Evolutionary conservation across 2,329 filamentous ascomycete species (phyloP).

Genomic region (Cladosporium austrohemisphaericum): DNA sequence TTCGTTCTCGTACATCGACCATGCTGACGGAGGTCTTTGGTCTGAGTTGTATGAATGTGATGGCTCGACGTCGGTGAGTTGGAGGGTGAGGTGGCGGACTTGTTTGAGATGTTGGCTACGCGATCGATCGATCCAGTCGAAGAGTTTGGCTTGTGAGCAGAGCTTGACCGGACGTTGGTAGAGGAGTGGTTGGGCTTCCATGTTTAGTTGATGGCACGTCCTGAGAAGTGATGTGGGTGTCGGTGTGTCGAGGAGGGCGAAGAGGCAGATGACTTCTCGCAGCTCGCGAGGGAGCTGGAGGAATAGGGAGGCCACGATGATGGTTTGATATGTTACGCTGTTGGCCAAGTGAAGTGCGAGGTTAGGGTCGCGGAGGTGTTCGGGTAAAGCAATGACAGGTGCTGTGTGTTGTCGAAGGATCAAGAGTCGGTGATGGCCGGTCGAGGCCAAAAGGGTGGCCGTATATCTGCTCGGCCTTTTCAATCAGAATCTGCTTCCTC

Average conservation of each 20-base stretch:
- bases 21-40: constrained; percentile 18
- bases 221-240: constrained; percentile 16
- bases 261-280: constrained; percentile 14
- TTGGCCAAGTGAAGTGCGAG: neutral
- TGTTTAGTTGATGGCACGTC: constrained; percentile 22
- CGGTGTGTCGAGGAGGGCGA: neutral
- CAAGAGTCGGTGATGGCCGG: constrained; percentile 12
- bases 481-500: neutral
- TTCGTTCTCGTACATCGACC: constrained; percentile 27
- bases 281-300: constrained; percentile 17
- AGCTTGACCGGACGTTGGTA: constrained; percentile 24
- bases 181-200: constrained; percentile 23
- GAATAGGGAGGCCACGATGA: constrained; percentile 13
- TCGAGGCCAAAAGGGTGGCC: neutral
- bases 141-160: constrained; percentile 26
- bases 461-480: constrained; percentile 1
- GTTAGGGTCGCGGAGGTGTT: constrained; percentile 1
- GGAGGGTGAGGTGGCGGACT: constrained; percentile 22
- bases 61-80: constrained; percentile 29
- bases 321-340: neutral
- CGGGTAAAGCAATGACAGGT: neutral
- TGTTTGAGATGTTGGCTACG: constrained; percentile 20
- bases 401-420: neutral
- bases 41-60: constrained; percentile 21
- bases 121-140: constrained; percentile 26